phyloP scores from a whole-genome alignment of 2,329 filamentous ascomycete genomes.

The Basipetospora chlamydospora region DNA sequence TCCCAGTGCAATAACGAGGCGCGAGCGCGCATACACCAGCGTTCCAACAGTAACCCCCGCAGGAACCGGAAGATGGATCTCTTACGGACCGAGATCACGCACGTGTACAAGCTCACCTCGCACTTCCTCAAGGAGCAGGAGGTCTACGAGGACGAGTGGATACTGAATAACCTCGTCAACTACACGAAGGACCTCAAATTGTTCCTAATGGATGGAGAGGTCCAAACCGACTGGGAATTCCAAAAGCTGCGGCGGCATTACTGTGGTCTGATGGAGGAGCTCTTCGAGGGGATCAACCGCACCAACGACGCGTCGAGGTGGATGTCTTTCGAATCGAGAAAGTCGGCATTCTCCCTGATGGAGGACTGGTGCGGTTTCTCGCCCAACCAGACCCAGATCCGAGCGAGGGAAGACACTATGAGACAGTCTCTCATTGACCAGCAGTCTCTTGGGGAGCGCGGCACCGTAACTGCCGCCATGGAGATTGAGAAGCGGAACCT shows the following conservation, averaged over 20 bases:
- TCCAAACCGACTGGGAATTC: slow-evolving; percentile 90
- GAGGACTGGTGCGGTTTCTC: slow-evolving; percentile 99
- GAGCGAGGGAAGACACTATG: slow-evolving; percentile 74
- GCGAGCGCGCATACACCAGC: slow-evolving; percentile 71
- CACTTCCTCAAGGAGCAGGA: slow-evolving; percentile 70
- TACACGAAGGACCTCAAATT: slow-evolving; percentile 88
- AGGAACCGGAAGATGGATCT: slow-evolving; percentile 74
- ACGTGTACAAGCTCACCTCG: slow-evolving; percentile 88
- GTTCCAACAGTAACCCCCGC: slow-evolving; percentile 68
- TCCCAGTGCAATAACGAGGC: slow-evolving; percentile 79
- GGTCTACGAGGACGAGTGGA: slow-evolving; percentile 77
- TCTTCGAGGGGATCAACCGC: slow-evolving; percentile 82
- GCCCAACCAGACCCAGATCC: slow-evolving; percentile 72
- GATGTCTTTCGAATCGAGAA: slow-evolving; percentile 95
- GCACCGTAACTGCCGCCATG: slow-evolving; percentile 73
- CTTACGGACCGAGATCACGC: slow-evolving; percentile 83
- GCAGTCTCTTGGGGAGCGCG: slow-evolving; percentile 59
- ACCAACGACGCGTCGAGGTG: slow-evolving; percentile 76
- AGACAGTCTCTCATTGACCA: slow-evolving; percentile 70
- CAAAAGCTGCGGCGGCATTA: slow-evolving; percentile 86
- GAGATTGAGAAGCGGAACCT: slow-evolving; percentile 95
- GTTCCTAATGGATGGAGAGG: slow-evolving; percentile 86
- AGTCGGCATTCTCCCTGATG: slow-evolving; percentile 92
- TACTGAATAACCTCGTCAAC: slow-evolving; percentile 72
- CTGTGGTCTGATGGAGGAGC: slow-evolving; percentile 80